Evolutionary conservation across 2,329 filamentous ascomycete genomes (phyloP), one percentile per base, ranked within the genome.

Genomic region (Stachybotrys chartarum): DNA sequence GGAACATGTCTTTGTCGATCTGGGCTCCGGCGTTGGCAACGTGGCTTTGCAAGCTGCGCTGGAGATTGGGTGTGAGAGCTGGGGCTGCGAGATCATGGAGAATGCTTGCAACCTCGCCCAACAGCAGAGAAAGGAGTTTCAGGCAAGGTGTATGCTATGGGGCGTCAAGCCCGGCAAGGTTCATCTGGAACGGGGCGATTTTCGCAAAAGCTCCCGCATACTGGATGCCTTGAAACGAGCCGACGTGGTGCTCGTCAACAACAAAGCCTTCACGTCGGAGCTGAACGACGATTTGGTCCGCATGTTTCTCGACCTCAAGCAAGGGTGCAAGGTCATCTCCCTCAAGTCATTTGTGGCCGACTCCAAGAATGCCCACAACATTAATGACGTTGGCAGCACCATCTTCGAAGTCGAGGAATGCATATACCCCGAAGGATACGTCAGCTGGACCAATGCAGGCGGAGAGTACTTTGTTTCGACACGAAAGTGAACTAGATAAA

Each of bases 171-270:
- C 90, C 2, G 94, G 94, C 58, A 78, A 82, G 57, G 89, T 94
- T n/a, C 81, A 85, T 58, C 83, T 99, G 7, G 83, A 93, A 59
- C 78, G 86, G 48, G 94, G 91, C 56, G 90, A 96, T 68, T 97
- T 99, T 66, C 83, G 91, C 10, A 83, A 85, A 60, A 88, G 88
- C 61, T 70, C 80, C 16, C 78, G 79, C 56, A 90, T 97, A 51
- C 79, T 86, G 57, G 80, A 84, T 30, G 86, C 86, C 7, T 79
- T 99, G 52, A 87, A 88, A 69, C 84, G 86, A 54, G 93, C 94
- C 1, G 94, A 99, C 68, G 92, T 97, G n/a, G 84, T 99, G 17
- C 81, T 99, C 30, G 93, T 97, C 64, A 99, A 99, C 77, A 99
- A 99, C 73, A 92, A 97, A 72, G 94, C 91, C 3, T 99, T 99